Evolutionary conservation across 139 green algal species (phyloP), one percentile per base, ranked within the genome.

Genomic region (Ettlia oleoabundans): DNA sequence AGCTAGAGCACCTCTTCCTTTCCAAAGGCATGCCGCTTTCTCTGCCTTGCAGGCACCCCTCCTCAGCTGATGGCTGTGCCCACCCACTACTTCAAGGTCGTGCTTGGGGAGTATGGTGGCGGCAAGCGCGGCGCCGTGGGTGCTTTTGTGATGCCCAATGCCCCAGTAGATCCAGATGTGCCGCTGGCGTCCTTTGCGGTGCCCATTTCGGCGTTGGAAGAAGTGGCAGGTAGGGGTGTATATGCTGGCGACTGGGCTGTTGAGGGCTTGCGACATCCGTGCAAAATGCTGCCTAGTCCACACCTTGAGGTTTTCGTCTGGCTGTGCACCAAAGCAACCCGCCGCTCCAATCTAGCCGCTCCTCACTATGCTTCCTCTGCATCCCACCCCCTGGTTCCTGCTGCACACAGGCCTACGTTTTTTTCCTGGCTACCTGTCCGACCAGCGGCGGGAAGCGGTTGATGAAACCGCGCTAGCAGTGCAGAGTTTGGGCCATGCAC

Each of bases 81-180:
- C 33, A 98, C 95, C 2, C 96, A 98, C 86, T 98, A 94, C 86
- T 99, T 91, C 88, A 99, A 99, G 85, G 92, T 87, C 40, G 80
- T 91, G 43, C 78, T 90, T 8, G 86, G 87, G 6, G 88, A 90
- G 62, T 81, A 75, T 55, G 33, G 22, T 62, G 77, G 43, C 53
- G 81, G 52, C 13, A 62, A 73, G 43, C 64, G 83, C 40, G 79
- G 81, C 1, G 85, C 90, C n/a, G 83, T 95, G 9, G 94, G 89
- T 13, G 92, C 94, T 0, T 98, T 97, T 85, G 94, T 96, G 4
- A 92, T 97, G 90, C 94, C 94, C 61, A 97, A 97, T 79, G 77
- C 87, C 1, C 81, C 89, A 9, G 95, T 97, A 10, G 86, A 96
- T 47, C 84, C 91, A 0, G 71, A 88, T 9, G 89, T 69, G 22